Evolutionary conservation across 495 filamentous ascomycete species (phyloP), one percentile per base, ranked within the genome.

Genomic region (Podospora comata): DNA sequence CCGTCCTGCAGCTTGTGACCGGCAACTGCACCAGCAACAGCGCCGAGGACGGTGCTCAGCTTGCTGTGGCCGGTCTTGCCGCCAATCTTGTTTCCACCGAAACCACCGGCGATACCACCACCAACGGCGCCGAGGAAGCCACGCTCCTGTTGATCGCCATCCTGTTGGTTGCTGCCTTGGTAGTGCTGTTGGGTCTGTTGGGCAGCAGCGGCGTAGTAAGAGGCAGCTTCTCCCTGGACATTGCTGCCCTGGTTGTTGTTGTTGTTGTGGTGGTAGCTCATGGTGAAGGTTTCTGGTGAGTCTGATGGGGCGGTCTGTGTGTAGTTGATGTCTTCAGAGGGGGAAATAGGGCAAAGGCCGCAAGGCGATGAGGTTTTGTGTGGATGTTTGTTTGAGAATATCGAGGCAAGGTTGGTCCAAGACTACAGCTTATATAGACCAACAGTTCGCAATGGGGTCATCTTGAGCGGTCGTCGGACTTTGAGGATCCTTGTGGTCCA

Each of bases 1-100:
- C 71, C 77, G 70, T 80, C 78, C 68, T 80, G 71, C 48, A 79
- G 57, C 60, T 80, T 80, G 65, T 78, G 76, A 0, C 78, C 78
- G 1, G 77, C 78, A 26, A 80, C 59, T 28, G 78, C 78, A 20
- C 78, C 78, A 15, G 68, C 78, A 16, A 80, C 60, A 13, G 70
- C 77, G 16, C 78, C 78, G 27, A 80, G 67, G 20, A 77, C 58
- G 26, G 72, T 73, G 60, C 71, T 61, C 15, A 66, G 53, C 64
- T 72, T 75, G 55, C 72, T 70, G 53, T 80, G 77, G 32, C 74
- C 74, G 13, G 73, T 72, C 60, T 77, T 78, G 62, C 68, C 70
- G 58, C 78, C 77, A 54, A 80, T 66, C 62, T 76, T 76, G 65
- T 79, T 69, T 18, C 78, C 78, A 19, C 78, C 77, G 9, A 76